Evolutionary conservation across 371 early-diverging fungal genomes (phyloP), one percentile per base, ranked within the genome.

Genomic region (Actinomucor elegans): DNA sequence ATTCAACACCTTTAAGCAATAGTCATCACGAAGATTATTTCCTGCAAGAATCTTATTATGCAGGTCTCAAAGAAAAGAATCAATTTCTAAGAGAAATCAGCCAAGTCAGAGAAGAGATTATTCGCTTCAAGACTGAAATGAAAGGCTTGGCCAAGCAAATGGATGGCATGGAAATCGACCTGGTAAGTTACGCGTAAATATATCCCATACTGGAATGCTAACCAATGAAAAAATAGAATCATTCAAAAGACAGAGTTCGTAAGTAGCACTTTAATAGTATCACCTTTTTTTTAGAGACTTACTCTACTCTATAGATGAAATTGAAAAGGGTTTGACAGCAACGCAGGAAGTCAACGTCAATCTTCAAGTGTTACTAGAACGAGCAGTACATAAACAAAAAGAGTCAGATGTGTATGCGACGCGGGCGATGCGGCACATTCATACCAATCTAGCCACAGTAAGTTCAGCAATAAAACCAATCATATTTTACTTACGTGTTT

Each of bases 341-440:
- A 86, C 84, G 4, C 80, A 83, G 65, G 86, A 84, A 57, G 70
- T 74, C 38, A 84, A 86, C 61, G 84, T 84, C 34, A 81, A 84
- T 49, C 60, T 86, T 28, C 84, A 84, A 49, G 66, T 78, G 3
- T 60, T 80, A 21, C 52, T 86, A 15, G 83, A 86, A 36, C 79
- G 62, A 37, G 80, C 86, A 9, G 66, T 83, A 10, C 65, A 72
- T 28, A 69, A 62, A 1, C 86, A 86, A 52, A 86, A 77, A 54
- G 76, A 81, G 57, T 66, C 75, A 3, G 80, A 81, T 46, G 74
- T 77, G 17, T 68, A 55, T 48, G 80, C 84, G 15, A 77, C 77
- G 7, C 51, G 51, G 51, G 51, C 38, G 57, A 58, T 35, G 43
- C 32, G 80, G 37, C 60, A 71, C 55, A 77, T 82, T 44, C 76